Evolutionary conservation across 2,329 filamentous ascomycete species (phyloP).

Genomic region (Fusarium longipes): DNA sequence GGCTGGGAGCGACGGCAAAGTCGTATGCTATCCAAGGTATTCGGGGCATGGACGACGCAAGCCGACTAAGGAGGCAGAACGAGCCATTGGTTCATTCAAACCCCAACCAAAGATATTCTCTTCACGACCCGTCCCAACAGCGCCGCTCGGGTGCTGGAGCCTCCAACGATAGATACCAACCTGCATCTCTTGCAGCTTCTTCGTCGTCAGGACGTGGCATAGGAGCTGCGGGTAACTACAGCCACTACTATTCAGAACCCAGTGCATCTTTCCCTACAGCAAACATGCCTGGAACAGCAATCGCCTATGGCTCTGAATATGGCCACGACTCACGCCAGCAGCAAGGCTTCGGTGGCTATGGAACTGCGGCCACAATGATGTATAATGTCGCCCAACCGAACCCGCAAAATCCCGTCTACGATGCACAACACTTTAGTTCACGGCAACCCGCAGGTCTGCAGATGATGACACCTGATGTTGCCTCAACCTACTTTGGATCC

Average conservation of each 20-base stretch:
- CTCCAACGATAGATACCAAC: constrained; percentile 59
- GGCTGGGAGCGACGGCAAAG: constrained; percentile 69
- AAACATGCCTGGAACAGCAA: constrained; percentile 66
- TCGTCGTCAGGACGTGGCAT: constrained; percentile 61
- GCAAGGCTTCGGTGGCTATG: constrained; percentile 68
- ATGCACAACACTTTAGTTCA: constrained; percentile 78
- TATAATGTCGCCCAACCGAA: constrained; percentile 79
- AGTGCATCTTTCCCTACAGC: constrained; percentile 63
- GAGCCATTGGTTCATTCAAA: constrained; percentile 74
- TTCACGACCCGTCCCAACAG: constrained; percentile 62
- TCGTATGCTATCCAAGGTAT: constrained; percentile 63
- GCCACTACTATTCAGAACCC: constrained; percentile 69
- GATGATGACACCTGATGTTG: constrained; percentile 64
- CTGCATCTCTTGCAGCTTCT: constrained; percentile 62
- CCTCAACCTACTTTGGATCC: constrained; percentile 77
- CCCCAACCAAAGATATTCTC: constrained; percentile 65
- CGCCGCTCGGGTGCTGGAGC: constrained; percentile 50
- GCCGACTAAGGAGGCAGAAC: constrained; percentile 78
- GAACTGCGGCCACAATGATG: constrained; percentile 73
- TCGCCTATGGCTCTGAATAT: constrained; percentile 74
- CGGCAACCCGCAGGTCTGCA: constrained; percentile 82
- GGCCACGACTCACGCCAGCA: constrained; percentile 69
- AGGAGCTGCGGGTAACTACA: constrained; percentile 68
- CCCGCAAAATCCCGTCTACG: constrained; percentile 75
- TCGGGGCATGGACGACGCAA: constrained; percentile 82